These are phyloP conservation scores for Ophiocordyceps camponoti-floridani DNA, from an alignment of 2,329 filamentous ascomycete species.

Conservation along the genomic window DNA sequence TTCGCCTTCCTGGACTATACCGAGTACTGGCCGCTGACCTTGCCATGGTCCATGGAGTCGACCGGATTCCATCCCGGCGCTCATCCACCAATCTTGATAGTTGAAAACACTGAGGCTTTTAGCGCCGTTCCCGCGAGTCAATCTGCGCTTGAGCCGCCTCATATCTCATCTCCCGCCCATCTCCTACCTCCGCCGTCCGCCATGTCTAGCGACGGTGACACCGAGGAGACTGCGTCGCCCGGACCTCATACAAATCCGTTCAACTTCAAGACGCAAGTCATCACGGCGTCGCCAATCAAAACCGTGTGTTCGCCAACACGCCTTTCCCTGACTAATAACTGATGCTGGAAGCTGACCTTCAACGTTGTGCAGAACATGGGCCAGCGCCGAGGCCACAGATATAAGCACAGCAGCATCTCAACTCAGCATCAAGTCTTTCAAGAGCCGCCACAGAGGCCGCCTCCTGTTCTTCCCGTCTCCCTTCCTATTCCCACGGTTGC, in stretches of 20 bases:
- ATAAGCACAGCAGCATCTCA: slow-evolving; percentile 91
- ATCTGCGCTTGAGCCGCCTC: not conserved
- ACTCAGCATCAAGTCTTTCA: slow-evolving; percentile 85
- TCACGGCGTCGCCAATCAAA: slow-evolving; percentile 60
- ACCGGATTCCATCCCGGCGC: not conserved
- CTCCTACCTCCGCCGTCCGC: slow-evolving; percentile 3
- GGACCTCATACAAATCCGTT: slow-evolving; percentile 48
- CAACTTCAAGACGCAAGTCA: slow-evolving; percentile 79
- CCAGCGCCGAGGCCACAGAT: slow-evolving; percentile 85
- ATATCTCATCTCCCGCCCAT: not conserved
- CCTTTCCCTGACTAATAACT: not conserved
- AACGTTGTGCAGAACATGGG: slow-evolving; percentile 50
- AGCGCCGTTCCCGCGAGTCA: not conserved
- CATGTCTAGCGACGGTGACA: slow-evolving; percentile 5
- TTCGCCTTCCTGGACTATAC: no score
- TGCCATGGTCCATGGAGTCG: slow-evolving; percentile 4
- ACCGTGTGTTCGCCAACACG: slow-evolving; percentile 33
- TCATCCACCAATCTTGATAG: slow-evolving; percentile 3
- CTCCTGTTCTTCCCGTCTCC: slow-evolving; percentile 76
- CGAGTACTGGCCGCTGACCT: not conserved
- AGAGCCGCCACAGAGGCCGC: slow-evolving; percentile 70
- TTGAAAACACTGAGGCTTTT: slow-evolving; percentile 7
- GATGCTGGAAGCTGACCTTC: not conserved
- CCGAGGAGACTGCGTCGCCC: slow-evolving; percentile 1
- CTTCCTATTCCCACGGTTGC: slow-evolving; percentile 77